Base-by-base conservation (phyloP, 352 stramenopile genomes). In the Phytophthora cryptogea region DNA sequence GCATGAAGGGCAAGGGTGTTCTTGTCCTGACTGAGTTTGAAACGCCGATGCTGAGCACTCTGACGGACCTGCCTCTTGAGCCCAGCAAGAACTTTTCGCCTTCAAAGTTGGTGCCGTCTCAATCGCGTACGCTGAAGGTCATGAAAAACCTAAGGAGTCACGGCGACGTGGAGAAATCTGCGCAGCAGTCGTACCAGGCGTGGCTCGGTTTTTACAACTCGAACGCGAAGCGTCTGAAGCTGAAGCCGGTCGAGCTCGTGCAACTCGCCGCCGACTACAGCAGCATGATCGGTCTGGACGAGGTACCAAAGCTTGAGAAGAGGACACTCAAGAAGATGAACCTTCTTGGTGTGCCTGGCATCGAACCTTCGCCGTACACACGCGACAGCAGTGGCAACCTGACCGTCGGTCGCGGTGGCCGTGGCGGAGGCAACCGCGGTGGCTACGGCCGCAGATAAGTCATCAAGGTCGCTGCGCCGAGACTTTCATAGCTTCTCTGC, bases 151-250 rank as follows among this genome's bases (percentile, higher is more conserved):
- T 91, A 10, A 75, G 83, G 8, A 36, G 26, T 2, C 66, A 84
- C 40, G 72, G 52, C 14, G 83, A 92, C 26, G 61, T 96, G 16
- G 77, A 89, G 45, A 89, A 92, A 59, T 88, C 80, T 39, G 88
- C 80, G 9, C 78, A 86, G 67, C 73, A 92, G 60, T 96, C 94
- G 49, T 99, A 98, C 70, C 80, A 96, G 71, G 94, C 95, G 32
- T 98, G 86, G 84, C 80, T 99, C 30, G 96, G 96, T 11, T 99
- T 97, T 71, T 98, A 99, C 91, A 91, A 92, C 66, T 83, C 81
- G 30, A 53, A 92, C 54, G 16, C 80, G 20, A 91, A 88, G 69
- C 70, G 64, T 10, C 39, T 89, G 46, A 77, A 69, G 26, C 51
- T 88, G 17, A 64, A 70, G 55, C 60, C 76, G 16, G 59, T 56